These are phyloP conservation scores for Erysiphe neolycopersici DNA, from an alignment of 2,329 filamentous ascomycete genomes.

Conservation along the genomic window DNA sequence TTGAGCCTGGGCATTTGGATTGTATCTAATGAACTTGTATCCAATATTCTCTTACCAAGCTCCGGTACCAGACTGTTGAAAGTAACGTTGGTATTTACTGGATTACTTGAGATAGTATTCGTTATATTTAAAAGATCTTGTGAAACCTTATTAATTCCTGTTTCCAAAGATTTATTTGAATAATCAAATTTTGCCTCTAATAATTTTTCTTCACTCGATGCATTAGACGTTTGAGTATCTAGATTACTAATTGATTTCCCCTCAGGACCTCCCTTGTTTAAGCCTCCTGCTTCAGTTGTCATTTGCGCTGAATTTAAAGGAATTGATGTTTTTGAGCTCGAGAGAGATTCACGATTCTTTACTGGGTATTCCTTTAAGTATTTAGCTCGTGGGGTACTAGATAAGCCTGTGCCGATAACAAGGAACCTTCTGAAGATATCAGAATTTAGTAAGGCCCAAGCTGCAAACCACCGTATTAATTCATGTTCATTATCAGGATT, in stretches of 20 bases:
- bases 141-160: neutral
- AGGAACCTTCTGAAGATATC: constrained; percentile 26
- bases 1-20: neutral
- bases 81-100: neutral
- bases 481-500: constrained; percentile 33
- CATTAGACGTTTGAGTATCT: neutral
- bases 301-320: neutral
- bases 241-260: neutral
- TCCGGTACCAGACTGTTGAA: neutral
- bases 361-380: neutral
- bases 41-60: no score
- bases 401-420: constrained; percentile 20
- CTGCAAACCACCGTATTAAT: constrained; percentile 34
- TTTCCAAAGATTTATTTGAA: neutral
- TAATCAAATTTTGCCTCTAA: neutral
- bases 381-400: neutral
- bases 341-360: neutral
- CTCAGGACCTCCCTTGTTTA: neutral
- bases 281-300: neutral
- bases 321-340: neutral
- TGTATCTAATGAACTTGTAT: neutral
- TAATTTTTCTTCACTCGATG: neutral
- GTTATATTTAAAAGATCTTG: neutral
- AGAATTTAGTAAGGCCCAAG: constrained; percentile 24
- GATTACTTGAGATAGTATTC: neutral